A percentile compares a stretch with the other conserved stretches of the same genome.
These are phyloP conservation scores for Osmanthus fragrans DNA, from an alignment of 257 asterid genomes.

Conservation along the genomic window DNA sequence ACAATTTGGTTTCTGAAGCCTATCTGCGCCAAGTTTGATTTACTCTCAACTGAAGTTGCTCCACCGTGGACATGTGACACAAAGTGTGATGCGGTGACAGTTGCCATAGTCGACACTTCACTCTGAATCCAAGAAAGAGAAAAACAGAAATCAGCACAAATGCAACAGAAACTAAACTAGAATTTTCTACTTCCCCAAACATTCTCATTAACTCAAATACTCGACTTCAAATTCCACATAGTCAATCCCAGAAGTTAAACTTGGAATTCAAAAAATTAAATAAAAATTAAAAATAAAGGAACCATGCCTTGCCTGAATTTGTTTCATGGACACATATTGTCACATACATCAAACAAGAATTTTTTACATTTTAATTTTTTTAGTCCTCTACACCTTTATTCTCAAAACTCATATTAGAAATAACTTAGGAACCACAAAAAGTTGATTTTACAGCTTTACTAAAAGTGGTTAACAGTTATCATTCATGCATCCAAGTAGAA, in stretches of 20 bases:
- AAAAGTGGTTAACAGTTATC: too few species aligned
- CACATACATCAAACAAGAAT: not conserved
- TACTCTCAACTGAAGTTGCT: constrained; percentile 37
- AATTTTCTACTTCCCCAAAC: not conserved
- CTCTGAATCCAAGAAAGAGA: constrained; percentile 26
- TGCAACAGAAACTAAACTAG: not conserved
- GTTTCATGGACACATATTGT: not conserved
- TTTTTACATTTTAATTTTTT: not conserved
- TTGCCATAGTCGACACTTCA: constrained; percentile 47
- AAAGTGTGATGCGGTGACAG: constrained; percentile 63
- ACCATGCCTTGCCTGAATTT: not conserved
- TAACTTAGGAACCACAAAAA: not conserved
- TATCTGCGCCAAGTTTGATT: constrained; percentile 41
- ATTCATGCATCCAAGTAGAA: not conserved
- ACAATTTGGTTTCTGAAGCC: constrained; percentile 47
- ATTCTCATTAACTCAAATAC: not conserved
- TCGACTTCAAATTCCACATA: not conserved
- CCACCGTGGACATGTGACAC: constrained; percentile 50
- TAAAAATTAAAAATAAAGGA: not conserved
- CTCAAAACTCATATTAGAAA: not conserved
- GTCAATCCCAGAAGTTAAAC: not conserved
- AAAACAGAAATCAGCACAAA: not conserved
- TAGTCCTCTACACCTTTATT: not conserved
- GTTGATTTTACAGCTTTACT: not conserved
- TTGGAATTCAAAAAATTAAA: not conserved